Percentiles rank a stretch among this genome's conserved stretches.
phyloP scores from a whole-genome alignment of 75 land plant genomes.

The Pinus taeda region DNA sequence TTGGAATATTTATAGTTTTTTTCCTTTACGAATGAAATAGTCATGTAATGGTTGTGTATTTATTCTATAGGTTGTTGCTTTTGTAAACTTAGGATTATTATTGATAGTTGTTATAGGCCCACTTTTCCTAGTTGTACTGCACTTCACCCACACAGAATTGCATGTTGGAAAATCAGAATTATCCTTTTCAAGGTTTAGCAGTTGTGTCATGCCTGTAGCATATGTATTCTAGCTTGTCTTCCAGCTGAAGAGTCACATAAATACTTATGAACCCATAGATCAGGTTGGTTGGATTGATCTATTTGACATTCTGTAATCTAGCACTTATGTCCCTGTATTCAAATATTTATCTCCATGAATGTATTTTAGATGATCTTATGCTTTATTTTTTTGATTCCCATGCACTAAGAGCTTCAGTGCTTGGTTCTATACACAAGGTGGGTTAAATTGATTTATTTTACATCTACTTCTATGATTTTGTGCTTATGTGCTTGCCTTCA shows the following conservation, averaged over 20 bases:
- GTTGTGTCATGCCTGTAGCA: constrained; percentile 86
- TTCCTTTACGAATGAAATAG: neutral
- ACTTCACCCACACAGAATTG: constrained; percentile 78
- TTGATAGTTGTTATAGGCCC: constrained; percentile 97
- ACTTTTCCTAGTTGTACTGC: constrained; percentile 88
- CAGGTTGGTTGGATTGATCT: constrained; percentile 19
- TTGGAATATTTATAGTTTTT: constrained; percentile 4
- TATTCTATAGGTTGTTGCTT: constrained; percentile 60
- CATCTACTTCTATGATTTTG: neutral
- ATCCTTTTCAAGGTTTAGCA: constrained; percentile 86
- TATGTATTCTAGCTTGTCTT: constrained; percentile 81
- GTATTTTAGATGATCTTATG: neutral
- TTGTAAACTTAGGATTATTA: constrained; percentile 83
- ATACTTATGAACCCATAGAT: constrained; percentile 35
- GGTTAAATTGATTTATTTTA: neutral
- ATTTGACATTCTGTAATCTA: neutral
- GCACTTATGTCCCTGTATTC: constrained; percentile 1
- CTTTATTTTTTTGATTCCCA: neutral
- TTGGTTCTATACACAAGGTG: neutral
- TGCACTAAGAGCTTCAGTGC: neutral
- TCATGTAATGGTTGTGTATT: neutral
- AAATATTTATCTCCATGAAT: neutral
- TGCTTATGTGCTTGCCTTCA: neutral
- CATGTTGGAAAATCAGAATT: constrained; percentile 79
- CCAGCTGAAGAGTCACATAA: constrained; percentile 72